A percentile compares a stretch with the other conserved stretches of the same genome.
Evolutionary conservation across 164 flowering plant genomes (phyloP).

Genomic region (Aristolochia fimbriata): DNA sequence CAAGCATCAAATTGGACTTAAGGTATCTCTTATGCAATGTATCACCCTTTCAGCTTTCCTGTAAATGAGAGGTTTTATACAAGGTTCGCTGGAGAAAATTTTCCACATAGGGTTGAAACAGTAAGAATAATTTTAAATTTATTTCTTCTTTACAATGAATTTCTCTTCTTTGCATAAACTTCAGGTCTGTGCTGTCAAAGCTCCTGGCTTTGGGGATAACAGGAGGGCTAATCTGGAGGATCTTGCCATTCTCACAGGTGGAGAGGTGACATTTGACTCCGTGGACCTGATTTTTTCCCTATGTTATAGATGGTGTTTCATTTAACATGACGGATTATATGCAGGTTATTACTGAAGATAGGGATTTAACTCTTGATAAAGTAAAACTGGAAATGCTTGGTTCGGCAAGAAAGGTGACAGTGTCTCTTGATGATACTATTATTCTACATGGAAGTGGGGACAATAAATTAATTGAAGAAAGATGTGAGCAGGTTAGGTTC

Average conservation of each 20-base stretch:
- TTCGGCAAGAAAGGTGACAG: constrained; percentile 72
- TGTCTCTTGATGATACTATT: constrained; percentile 77
- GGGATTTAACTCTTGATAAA: constrained; percentile 52
- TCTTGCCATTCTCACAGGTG: constrained; percentile 78
- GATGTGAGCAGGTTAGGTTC: constrained; percentile 65
- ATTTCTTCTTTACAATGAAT: background rate
- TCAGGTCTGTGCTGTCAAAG: constrained; percentile 81
- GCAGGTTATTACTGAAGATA: constrained; percentile 67
- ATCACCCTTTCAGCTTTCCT: too few species aligned
- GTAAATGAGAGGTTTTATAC: too few species aligned
- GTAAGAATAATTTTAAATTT: background rate
- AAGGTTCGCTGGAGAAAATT: too few species aligned
- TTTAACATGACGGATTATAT: constrained; percentile 3
- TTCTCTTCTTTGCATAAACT: constrained; percentile 7
- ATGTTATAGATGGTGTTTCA: background rate
- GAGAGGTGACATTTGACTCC: constrained; percentile 42
- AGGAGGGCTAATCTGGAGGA: constrained; percentile 73
- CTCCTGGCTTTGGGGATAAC: constrained; percentile 93
- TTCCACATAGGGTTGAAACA: background rate
- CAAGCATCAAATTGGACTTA: constrained; percentile 70
- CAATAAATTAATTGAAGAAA: constrained; percentile 75
- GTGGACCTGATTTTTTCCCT: background rate
- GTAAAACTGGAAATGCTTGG: constrained; percentile 64
- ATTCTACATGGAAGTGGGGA: constrained; percentile 82
- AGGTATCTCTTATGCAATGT: constrained; percentile 28